phyloP scores from a whole-genome alignment of 495 filamentous ascomycete genomes.

The Extremus antarcticus region DNA sequence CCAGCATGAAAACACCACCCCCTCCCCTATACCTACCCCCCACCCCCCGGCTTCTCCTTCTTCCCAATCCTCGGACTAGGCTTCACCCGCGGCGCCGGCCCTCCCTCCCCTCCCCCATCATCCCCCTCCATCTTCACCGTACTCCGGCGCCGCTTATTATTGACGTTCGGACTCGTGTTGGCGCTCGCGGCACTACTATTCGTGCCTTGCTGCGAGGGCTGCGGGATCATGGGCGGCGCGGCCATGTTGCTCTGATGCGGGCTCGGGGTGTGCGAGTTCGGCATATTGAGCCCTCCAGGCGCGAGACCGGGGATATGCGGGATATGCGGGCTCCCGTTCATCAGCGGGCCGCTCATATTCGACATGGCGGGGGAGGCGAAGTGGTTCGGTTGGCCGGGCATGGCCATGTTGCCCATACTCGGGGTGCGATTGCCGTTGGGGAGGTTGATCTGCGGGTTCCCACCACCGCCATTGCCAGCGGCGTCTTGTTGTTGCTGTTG shows the following conservation, averaged over 20 bases:
- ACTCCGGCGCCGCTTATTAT: slow-evolving; percentile 66
- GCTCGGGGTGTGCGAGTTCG: slow-evolving; percentile 26
- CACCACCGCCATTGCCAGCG: too few relatives aligned
- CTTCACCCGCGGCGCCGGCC: slow-evolving; percentile 33
- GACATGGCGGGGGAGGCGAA: slow-evolving; percentile 47
- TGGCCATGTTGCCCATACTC: slow-evolving; percentile 10
- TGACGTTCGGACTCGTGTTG: slow-evolving; percentile 67
- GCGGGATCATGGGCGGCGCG: slow-evolving; percentile 57
- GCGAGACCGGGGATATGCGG: neutral
- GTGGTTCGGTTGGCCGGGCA: slow-evolving; percentile 23
- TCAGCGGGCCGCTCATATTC: slow-evolving; percentile 42
- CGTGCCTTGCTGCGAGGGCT: slow-evolving; percentile 61
- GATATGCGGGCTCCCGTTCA: slow-evolving; percentile 45
- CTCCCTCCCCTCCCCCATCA: slow-evolving; percentile 28
- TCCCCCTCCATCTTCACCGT: slow-evolving; percentile 69
- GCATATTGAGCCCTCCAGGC: neutral
- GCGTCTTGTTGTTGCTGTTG: slow-evolving; percentile 21
- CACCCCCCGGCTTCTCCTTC: slow-evolving; percentile 21
- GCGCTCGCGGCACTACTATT: slow-evolving; percentile 60
- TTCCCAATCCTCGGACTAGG: slow-evolving; percentile 26
- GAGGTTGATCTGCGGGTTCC: slow-evolving; percentile 20
- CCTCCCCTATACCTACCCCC: neutral
- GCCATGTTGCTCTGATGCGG: slow-evolving; percentile 46
- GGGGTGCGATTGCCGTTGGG: slow-evolving; percentile 17
- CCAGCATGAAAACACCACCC: neutral